Evolutionary conservation across 2,329 filamentous ascomycete species (phyloP).

Genomic region (Penicillium freii): DNA sequence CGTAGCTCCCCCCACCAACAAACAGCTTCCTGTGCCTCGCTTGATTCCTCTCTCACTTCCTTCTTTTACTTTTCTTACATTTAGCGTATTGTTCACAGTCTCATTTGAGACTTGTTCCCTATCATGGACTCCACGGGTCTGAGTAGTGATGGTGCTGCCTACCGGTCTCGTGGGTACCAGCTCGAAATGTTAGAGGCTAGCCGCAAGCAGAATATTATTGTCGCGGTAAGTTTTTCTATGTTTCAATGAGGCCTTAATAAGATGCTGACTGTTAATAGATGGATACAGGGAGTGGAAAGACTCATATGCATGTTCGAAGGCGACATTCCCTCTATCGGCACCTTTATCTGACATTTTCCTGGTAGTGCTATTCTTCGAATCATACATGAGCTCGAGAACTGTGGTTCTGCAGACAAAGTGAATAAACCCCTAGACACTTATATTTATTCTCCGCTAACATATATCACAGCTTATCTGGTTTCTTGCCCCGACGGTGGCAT

Average conservation of each 20-base stretch:
- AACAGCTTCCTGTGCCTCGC: not conserved
- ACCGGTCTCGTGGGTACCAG: conserved; percentile 61
- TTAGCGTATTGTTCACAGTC: not conserved
- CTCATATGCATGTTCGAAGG: conserved; percentile 61
- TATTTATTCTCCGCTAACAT: not conserved
- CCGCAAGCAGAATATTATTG: conserved; percentile 67
- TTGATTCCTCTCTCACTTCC: not conserved
- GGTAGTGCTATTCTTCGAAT: conserved; percentile 67
- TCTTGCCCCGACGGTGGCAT: conserved; percentile 64
- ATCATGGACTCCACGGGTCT: not conserved
- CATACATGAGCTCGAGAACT: conserved; percentile 59
- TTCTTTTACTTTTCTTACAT: not conserved
- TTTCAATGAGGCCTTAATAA: not conserved
- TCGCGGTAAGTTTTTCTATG: conserved; percentile 53
- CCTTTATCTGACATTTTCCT: not conserved
- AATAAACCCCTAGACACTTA: not conserved
- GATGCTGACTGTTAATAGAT: conserved; percentile 51
- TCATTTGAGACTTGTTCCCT: not conserved
- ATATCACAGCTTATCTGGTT: conserved; percentile 62
- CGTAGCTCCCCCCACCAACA: not conserved
- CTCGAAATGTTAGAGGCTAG: conserved; percentile 72
- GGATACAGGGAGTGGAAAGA: conserved; percentile 79
- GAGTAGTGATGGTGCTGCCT: conserved; percentile 12
- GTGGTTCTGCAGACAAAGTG: conserved; percentile 53
- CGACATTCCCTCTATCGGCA: not conserved